Evolutionary conservation across 2,329 filamentous ascomycete genomes (phyloP), one percentile per base, ranked within the genome.

Genomic region (Aspergillus oerlinghausenensis): DNA sequence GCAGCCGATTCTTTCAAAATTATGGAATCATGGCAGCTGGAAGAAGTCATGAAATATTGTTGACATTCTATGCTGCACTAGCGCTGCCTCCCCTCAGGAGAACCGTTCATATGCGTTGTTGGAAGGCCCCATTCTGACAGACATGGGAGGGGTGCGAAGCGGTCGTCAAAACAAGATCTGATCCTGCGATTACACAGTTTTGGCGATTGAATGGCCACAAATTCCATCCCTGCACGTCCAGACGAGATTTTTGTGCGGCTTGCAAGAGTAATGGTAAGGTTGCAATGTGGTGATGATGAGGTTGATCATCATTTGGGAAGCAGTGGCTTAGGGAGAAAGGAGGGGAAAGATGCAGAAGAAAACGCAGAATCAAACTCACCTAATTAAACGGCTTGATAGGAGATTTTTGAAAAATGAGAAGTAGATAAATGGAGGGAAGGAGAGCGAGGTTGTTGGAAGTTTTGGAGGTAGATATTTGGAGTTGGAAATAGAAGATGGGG

Each of bases 401-500:
- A 47, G 43, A 2, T 14, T 47, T 47, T 45, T 47, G 21, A 14
- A 14, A 8, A 26, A 17, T 14, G 43, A 19, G 43, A 47, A 47
- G 21, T 17, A 25, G 23, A 26, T 17, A 14, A 23, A 45, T 45
- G 10, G 8, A 25, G 23, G 23, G 43, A 26, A 47, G 43, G 21
- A 51, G 25, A 55, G 49, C 17, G 48, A 49, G 38, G n/a, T 49
- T 32, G 58, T 32, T 38, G 47, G 28, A 49, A 52, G 21, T 21
- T 23, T 49, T 25, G 50, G 23, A 52, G 28, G 51, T 52, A 48
- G 50, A 48, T 19, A 43, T 48, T 50, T 50, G 35, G 29, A 52
- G 40, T 45, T 47, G 40, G 57, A 51, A 49, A 14, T 51, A 23
- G 38, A 57, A 47, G 52, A 56, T 55, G 60, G 55, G 52, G 48